phyloP scores from a whole-genome alignment of 192 early-diverging fungal genomes.

The Piromyces sp. region DNA sequence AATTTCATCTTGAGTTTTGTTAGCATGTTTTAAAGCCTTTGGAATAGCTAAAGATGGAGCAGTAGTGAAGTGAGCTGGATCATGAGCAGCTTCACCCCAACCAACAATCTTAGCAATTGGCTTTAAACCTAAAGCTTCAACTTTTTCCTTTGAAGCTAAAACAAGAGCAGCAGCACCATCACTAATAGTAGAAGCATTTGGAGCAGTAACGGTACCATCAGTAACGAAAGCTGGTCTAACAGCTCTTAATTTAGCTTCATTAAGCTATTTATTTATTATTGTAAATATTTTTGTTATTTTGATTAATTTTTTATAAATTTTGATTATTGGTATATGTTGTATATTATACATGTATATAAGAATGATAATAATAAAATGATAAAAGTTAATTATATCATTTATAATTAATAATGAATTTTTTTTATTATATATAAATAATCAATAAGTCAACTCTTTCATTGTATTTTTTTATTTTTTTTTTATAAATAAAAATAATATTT shows the following conservation, averaged over 20 bases:
- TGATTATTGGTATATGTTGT: too few relatives aligned
- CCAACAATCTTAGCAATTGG: slow-evolving; percentile 76
- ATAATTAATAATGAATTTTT: too few relatives aligned
- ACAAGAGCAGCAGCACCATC: slow-evolving; percentile 89
- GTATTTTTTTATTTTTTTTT: too few relatives aligned
- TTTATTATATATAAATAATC: too few relatives aligned
- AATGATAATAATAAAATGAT: too few relatives aligned
- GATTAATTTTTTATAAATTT: too few relatives aligned
- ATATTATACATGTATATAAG: too few relatives aligned
- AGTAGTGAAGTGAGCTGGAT: slow-evolving; percentile 86
- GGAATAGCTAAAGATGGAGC: slow-evolving; percentile 85
- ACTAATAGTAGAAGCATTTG: slow-evolving; percentile 86
- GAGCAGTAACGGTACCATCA: slow-evolving; percentile 84
- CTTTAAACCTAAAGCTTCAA: slow-evolving; percentile 54
- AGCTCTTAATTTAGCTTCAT: slow-evolving; percentile 68
- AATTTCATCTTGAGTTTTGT: slow-evolving; percentile 65
- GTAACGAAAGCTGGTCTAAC: slow-evolving; percentile 75
- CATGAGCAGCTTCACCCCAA: slow-evolving; percentile 77
- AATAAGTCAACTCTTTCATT: too few relatives aligned
- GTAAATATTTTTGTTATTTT: neutral
- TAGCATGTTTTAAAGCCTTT: slow-evolving; percentile 75
- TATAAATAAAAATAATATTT: neutral
- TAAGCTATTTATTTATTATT: neutral
- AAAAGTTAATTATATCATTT: too few relatives aligned
- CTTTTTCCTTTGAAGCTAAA: slow-evolving; percentile 58